These are phyloP conservation scores for Phylloporus arenicola DNA, from an alignment of 768 basidiomycete species.

Conservation along the genomic window DNA sequence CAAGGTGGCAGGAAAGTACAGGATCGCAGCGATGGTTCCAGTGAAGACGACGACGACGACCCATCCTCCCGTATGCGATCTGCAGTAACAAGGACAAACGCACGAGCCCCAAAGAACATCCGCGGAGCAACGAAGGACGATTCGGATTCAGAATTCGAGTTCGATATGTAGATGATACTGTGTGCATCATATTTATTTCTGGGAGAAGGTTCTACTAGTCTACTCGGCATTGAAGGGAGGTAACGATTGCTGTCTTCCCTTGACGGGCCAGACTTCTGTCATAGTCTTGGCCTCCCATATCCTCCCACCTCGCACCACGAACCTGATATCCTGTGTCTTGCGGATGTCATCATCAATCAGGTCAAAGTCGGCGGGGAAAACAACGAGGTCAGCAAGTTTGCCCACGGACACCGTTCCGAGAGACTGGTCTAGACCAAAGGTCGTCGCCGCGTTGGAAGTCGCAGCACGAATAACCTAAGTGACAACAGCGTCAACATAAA, in stretches of 20 bases:
- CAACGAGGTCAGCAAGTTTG: constrained; percentile 66
- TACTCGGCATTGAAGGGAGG: constrained; percentile 56
- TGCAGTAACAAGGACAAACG: constrained; percentile 52
- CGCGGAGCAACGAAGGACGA: constrained; percentile 49
- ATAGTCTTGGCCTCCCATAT: constrained; percentile 64
- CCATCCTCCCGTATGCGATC: constrained; percentile 54
- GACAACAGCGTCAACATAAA: neutral
- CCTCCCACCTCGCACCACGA: constrained; percentile 63
- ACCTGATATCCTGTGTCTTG: constrained; percentile 45
- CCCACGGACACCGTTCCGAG: constrained; percentile 59
- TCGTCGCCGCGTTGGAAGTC: constrained; percentile 58
- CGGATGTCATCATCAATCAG: constrained; percentile 49
- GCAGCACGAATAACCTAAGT: constrained; percentile 61
- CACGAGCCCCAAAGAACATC: constrained; percentile 49
- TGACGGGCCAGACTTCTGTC: constrained; percentile 68
- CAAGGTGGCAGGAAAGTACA: constrained; percentile 20
- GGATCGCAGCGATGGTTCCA: constrained; percentile 37
- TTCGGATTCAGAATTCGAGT: constrained; percentile 78
- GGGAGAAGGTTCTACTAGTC: neutral
- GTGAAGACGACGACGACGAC: constrained; percentile 45
- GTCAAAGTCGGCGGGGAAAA: constrained; percentile 59
- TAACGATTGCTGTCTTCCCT: constrained; percentile 47
- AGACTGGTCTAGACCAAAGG: constrained; percentile 56
- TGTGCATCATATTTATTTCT: neutral
- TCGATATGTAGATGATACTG: constrained; percentile 45